A percentile compares a stretch with the other conserved stretches of the same genome.
phyloP scores from a whole-genome alignment of 2,329 filamentous ascomycete species.

The Aspergillus transmontanensis region DNA sequence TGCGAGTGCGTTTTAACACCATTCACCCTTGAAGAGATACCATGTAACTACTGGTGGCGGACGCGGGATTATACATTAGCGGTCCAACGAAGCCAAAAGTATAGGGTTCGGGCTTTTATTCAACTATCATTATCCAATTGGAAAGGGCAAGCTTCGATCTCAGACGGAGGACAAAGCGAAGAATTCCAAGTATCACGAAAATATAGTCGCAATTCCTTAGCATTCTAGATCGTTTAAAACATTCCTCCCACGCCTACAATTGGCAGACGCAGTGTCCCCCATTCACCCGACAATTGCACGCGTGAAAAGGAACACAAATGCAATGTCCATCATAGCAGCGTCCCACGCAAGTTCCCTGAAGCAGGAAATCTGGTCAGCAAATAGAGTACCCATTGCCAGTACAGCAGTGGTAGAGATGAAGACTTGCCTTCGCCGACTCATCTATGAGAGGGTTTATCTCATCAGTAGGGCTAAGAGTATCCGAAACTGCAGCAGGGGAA shows the following conservation, averaged over 20 bases:
- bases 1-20: too few species aligned
- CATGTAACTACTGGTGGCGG: too few species aligned
- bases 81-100: too few species aligned
- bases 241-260: not conserved
- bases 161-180: too few species aligned
- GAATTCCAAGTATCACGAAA: too few species aligned
- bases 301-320: not conserved
- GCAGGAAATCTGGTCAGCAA: not conserved
- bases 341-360: not conserved
- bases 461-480: not conserved
- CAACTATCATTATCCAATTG: too few species aligned
- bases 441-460: not conserved
- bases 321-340: not conserved
- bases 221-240: not conserved
- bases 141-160: too few species aligned
- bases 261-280: not conserved
- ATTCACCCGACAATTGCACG: not conserved
- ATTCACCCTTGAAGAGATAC: too few species aligned
- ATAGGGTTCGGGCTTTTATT: too few species aligned
- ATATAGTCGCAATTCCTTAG: too few species aligned
- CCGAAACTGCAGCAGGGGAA: not conserved
- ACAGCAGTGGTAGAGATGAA: not conserved
- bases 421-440: not conserved
- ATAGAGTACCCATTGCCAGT: not conserved
- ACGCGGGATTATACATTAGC: too few species aligned